Evolutionary conservation across 2,329 filamentous ascomycete species (phyloP), one percentile per base, ranked within the genome.

Genomic region (Cladophialophora exuberans): DNA sequence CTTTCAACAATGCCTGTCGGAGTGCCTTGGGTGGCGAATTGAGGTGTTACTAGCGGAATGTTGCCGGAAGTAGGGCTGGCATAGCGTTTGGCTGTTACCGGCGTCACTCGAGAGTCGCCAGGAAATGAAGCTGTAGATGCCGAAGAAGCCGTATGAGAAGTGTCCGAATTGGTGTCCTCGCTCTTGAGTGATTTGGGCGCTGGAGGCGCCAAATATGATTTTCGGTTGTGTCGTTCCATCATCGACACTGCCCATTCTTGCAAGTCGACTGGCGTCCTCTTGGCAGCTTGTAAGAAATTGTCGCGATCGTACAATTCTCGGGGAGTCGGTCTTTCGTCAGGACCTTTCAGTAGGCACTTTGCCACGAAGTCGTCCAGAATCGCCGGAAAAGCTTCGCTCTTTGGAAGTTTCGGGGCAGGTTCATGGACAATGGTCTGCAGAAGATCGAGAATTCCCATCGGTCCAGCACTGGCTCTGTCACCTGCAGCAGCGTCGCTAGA

Each of bases 351-450:
- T 62, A 99, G 77, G 74, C 94, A 99, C 72, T 95, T 96, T 63
- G 94, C 91, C 55, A 97, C 93, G 84, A 97, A 96, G 62, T 97
- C 91, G 66, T 97, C 93, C 42, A 99, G 76, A 61, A 97, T 97
- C 23, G 85, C 83, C 1, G 94, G 94, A 79, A 99, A 99, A 2
- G 94, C 94, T 69, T 97, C 94, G 68, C 92, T 97, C 83, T 97
- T 96, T 36, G 94, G 94, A 47, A 99, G 81, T 70, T 84, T 92
- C 1, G 94, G 94, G 3, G 94, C 90, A 3, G 92, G 91, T 72
- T 99, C 94, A 69, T 97, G 88, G 20, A 99, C 94, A 70, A 99
- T 99, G 70, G 96, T 92, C 73, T 99, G 94, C 43, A 99, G 78
- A 56, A 99, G 82, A 73, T 99, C 94, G 52, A 99, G 80, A 65